Evolutionary conservation across 345 rosid species (phyloP), one percentile per base, ranked within the genome.

Genomic region (Eucalyptus pauciflora): DNA sequence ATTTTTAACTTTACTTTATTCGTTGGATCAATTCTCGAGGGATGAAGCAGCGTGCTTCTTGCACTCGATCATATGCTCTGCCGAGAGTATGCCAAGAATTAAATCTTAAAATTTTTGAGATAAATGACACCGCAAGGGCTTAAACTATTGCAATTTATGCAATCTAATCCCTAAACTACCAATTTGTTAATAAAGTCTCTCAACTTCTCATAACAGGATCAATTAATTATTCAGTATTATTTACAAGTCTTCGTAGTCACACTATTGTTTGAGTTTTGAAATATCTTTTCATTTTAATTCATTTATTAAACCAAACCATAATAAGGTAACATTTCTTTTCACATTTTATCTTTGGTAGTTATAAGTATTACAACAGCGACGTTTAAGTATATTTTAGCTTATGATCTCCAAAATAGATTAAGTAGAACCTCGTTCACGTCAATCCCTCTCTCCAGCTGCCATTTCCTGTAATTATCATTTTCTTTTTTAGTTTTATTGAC

Each of bases 91-190:
- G 76, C 76, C 16, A 13, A n/a, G 71, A 64, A 64, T 64, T 64
- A 29, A n/a, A 14, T 64, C 10, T n/a, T n/a, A 64, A 29, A n/a
- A 0, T 64, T 7, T n/a, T n/a, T n/a, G 17, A n/a, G 33, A n/a
- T 64, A 3, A 64, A 62, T 0, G 31, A 27, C 17, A 7, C 10
- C 18, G 0, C 18, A 64, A 64, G 62, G 12, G 2, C 76, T n/a
- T 64, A 64, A 64, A n/a, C 37, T n/a, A 64, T n/a, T n/a, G 20
- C 37, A n/a, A 64, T 13, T 64, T 4, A 64, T 64, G 18, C 18
- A n/a, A 64, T n/a, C 76, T 29, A 64, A 29, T n/a, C 37, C 18
- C 18, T n/a, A 7, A 29, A 64, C 18, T 64, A 0, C 0, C 5
- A n/a, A n/a, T 14, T 64, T n/a, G 5, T 29, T n/a, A 29, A n/a